phyloP scores from a whole-genome alignment of 1,284 basidiomycete species.

The Salmacisia buchloeana region DNA sequence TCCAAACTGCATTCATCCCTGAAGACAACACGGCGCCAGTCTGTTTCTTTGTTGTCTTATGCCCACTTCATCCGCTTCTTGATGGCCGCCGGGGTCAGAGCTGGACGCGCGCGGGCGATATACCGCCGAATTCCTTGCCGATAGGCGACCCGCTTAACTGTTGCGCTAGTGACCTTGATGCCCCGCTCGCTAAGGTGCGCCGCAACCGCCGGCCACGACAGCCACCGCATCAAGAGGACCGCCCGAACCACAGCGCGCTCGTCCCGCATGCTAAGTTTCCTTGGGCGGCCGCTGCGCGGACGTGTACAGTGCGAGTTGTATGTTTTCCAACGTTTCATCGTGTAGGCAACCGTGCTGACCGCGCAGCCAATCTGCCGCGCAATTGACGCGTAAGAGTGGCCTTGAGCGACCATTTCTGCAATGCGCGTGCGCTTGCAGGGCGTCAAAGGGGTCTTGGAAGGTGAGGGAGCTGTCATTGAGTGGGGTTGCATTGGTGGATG shows the following conservation, averaged over 20 bases:
- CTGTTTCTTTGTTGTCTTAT: neutral
- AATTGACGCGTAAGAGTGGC: too few species aligned
- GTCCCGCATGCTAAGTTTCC: neutral
- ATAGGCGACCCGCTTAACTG: neutral
- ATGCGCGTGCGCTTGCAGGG: too few species aligned
- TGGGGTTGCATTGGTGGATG: too few species aligned
- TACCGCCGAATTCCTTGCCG: neutral
- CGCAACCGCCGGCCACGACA: neutral
- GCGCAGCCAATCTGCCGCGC: neutral
- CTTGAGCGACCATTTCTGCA: too few species aligned
- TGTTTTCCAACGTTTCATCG: neutral
- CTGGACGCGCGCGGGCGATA: neutral
- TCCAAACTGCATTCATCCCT: neutral
- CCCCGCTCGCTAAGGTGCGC: neutral
- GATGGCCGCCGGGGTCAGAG: neutral
- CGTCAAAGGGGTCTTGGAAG: too few species aligned
- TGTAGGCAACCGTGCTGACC: neutral
- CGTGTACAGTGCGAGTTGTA: neutral
- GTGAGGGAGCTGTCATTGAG: too few species aligned
- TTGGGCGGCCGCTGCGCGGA: too few species aligned
- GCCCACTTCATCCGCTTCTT: neutral
- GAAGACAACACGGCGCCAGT: neutral
- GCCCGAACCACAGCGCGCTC: neutral
- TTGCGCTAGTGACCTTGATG: neutral
- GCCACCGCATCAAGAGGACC: neutral